These are phyloP conservation scores for Xylaria sp. DNA, from an alignment of 2,329 filamentous ascomycete species.

Conservation along the genomic window DNA sequence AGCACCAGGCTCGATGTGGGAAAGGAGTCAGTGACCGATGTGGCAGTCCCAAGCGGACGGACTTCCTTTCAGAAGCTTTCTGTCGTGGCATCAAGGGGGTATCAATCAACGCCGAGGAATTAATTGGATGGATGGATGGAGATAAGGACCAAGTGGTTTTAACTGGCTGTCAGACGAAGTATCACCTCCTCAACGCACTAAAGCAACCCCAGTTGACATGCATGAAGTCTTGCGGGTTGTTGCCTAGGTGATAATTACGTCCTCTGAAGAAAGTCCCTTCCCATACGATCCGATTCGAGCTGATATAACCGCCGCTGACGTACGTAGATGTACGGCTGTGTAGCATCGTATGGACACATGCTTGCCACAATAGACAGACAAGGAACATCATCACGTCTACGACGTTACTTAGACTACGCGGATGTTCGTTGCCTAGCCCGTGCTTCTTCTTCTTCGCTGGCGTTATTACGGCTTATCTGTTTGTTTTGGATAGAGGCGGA, in stretches of 20 bases:
- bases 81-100: background rate
- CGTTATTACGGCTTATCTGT: background rate
- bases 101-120: background rate
- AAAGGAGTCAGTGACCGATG: slow-evolving; percentile 1
- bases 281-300: slow-evolving; percentile 25
- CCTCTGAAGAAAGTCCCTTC: background rate
- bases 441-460: background rate
- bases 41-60: background rate
- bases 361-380: slow-evolving; percentile 10
- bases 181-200: background rate
- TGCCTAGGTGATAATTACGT: background rate
- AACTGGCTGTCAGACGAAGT: background rate
- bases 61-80: background rate
- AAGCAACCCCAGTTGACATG: background rate
- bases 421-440: background rate
- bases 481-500: slow-evolving; percentile 13
- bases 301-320: background rate
- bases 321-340: background rate
- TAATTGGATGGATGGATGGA: slow-evolving; percentile 12
- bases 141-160: background rate
- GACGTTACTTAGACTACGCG: background rate
- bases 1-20: background rate
- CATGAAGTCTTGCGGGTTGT: background rate
- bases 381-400: background rate
- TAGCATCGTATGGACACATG: slow-evolving; percentile 1